Percentiles rank a stretch among this genome's conserved stretches.
Conservation (phyloP, 129 eudicot species). For the Artemisia annua region DNA sequence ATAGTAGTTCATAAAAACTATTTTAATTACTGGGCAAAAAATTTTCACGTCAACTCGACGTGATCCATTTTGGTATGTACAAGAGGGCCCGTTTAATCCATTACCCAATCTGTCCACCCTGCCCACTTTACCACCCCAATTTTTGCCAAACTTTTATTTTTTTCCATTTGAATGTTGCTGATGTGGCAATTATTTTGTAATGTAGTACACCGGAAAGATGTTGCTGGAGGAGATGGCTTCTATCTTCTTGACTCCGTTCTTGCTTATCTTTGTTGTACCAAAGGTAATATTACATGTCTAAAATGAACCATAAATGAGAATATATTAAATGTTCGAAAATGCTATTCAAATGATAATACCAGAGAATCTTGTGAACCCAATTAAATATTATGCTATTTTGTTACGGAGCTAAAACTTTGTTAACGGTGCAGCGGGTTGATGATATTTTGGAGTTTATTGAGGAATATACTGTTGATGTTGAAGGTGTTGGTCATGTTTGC, state of each 20-base stretch:
- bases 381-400: background rate
- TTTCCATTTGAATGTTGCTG: background rate
- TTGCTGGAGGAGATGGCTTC: constrained; percentile 96
- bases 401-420: no score
- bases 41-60: background rate
- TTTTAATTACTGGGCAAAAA: background rate
- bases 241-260: constrained; percentile 84
- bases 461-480: constrained; percentile 69
- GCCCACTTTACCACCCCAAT: background rate
- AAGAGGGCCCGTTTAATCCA: background rate
- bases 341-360: constrained; percentile 2
- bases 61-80: background rate
- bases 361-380: background rate
- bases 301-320: background rate
- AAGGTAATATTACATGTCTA: constrained; percentile 46
- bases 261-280: constrained; percentile 88
- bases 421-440: constrained; percentile 54
- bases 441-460: constrained; percentile 68
- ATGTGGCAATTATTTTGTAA: constrained; percentile 19
- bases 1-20: background rate
- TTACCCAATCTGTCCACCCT: background rate
- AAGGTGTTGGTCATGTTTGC: constrained; percentile 91
- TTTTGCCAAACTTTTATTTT: background rate
- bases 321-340: background rate
- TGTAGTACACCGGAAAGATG: constrained; percentile 97